Evolutionary conservation across 2,329 filamentous ascomycete species (phyloP), one percentile per base, ranked within the genome.

Genomic region (Herpotrichia juniperi): DNA sequence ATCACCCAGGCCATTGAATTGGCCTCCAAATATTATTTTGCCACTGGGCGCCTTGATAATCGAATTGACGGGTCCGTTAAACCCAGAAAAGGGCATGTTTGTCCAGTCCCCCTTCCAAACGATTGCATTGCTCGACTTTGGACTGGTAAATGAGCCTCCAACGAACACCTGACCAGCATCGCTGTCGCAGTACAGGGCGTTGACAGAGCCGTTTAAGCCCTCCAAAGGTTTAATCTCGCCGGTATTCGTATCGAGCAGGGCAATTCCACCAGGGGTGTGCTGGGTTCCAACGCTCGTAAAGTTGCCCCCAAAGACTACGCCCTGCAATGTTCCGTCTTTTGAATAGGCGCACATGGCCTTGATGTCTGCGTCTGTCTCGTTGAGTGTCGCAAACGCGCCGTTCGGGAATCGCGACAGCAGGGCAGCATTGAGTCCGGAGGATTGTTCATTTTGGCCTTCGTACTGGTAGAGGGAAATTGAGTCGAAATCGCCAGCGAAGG

Each of bases 391-490:
- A 61, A 97, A 91, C 24, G 87, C 85, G 63, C 93, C 92, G 76
- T 96, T 94, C 3, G 94, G 93, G 59, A 96, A 85, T 46, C 87
- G 86, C 17, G 88, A 85, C 48, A 97, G 83, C 34, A 99, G 83
- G 16, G 90, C 88, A 69, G 90, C 91, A 79, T 96, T 92, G 53
- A 82, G 84, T 64, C 78, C 86, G 63, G 85, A 83, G 14, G 82
- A 76, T 54, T 81, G 79, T 73, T 93, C 85, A 52, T 81, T 87
- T 72, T 99, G 93, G 57, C 89, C 90, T 66, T 88, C 81, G 66
- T 87, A 97, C 69, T 93, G 81, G 78, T 94, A 97, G 32, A 97
- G 79, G 11, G 94, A 97, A 64, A 97, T 89, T 48, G 92, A 91
- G 66, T 90, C 86, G 72, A 96, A 99, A 75, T 97, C 88, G 63